Evolutionary conservation across 78 protist genomes (phyloP).

Genomic region (Dictyostelium purpureum): DNA sequence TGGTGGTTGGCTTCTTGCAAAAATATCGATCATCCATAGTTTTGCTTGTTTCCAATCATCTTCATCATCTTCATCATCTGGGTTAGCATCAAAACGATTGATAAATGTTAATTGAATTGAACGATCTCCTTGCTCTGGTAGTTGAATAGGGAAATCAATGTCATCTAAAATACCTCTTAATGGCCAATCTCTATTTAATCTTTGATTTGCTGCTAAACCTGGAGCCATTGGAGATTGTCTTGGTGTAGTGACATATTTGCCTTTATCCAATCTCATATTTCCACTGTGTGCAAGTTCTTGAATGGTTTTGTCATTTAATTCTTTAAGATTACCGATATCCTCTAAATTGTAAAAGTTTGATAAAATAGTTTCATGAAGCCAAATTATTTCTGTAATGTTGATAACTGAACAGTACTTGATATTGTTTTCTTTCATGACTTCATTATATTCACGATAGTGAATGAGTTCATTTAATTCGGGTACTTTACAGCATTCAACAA

Average conservation of each 20-base stretch:
- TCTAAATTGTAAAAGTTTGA: conserved; percentile 23
- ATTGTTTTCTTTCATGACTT: conserved; percentile 46
- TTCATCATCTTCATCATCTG: not conserved
- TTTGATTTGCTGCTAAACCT: not conserved
- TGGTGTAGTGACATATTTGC: not conserved
- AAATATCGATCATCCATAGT: conserved; percentile 70
- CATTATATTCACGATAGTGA: conserved; percentile 49
- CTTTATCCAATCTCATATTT: not conserved
- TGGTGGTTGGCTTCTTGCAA: conserved; percentile 14
- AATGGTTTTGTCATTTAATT: not conserved
- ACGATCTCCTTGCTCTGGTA: conserved; percentile 77
- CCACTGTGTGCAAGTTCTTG: not conserved
- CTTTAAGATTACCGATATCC: conserved; percentile 17
- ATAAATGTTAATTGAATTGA: conserved; percentile 57
- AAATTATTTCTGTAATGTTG: conserved; percentile 41
- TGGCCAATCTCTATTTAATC: not conserved
- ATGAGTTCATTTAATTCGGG: conserved; percentile 44
- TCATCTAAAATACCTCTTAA: not conserved
- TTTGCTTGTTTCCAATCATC: conserved; percentile 38
- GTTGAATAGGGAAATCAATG: conserved; percentile 34
- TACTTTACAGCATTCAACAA: not conserved
- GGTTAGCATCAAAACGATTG: not conserved
- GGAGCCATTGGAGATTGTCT: not conserved
- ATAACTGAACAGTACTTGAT: conserved; percentile 51
- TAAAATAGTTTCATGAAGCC: conserved; percentile 47